Base-by-base conservation (phyloP, 148 eudicot species). In the Chenopodium album region DNA sequence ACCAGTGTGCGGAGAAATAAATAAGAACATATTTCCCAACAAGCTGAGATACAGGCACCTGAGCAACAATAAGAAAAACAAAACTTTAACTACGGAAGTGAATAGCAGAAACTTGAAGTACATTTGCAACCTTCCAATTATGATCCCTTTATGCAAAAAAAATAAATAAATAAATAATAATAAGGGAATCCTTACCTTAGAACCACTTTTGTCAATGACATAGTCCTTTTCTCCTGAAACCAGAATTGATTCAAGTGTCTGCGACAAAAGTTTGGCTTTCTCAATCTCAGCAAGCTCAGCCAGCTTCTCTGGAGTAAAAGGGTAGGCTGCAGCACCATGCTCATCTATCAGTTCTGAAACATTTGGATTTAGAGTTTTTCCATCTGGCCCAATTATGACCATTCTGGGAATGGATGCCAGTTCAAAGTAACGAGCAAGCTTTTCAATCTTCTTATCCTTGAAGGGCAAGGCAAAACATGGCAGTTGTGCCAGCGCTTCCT, bases 1-100 rank as follows among this genome's bases (percentile, higher is more conserved):
- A 89, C 92, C 93, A 89, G 37, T 91, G 90, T 20, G 90, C 93
- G 9, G 93, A 91, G 84, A 91, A 89, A 73, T 89, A 91, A 7
- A 91, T 83, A 13, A 91, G 92, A 16, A 91, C 79, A 20, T 86
- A 86, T 78, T 88, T 89, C 22, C 93, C 92, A 41, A 88, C 87
- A 81, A 91, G 93, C 31, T 89, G 65, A 48, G 89, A 89, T 75
- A 91, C 80, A 0, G 88, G 89, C 68, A 91, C 90, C 91, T 91
- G 85, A 76, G 54, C 23, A 60, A 50, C 17, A 67, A 41, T 6
- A 41, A 41, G 7, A 5, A 41, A 28, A 47, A 65, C 46, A 32
- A 28, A 74, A 47, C 17, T 14, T 26, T 41, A 78, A 23, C 37
- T 44, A 37, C n/a, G 28, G 17, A 66, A 13, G 4, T 28, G 44